Percentiles rank a stretch among this genome's conserved stretches.
Evolutionary conservation across 129 eudicot genomes (phyloP).

Genomic region (Ambrosia trifida): DNA sequence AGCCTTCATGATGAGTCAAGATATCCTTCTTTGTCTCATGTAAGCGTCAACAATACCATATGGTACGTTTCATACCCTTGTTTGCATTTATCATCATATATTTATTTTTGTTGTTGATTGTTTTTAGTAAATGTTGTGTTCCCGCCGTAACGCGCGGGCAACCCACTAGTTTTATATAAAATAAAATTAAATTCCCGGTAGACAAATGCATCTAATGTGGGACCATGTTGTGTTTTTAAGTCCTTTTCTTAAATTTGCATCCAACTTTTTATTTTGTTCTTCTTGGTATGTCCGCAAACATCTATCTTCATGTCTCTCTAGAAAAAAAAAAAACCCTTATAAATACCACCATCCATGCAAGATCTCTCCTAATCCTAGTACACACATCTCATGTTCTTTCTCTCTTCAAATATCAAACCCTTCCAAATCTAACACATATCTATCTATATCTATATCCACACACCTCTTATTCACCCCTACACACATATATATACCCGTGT

Average conservation of each 20-base stretch:
- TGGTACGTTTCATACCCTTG: too few relatives aligned
- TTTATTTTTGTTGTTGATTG: too few relatives aligned
- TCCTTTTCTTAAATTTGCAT: conserved; percentile 52
- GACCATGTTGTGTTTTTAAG: conserved; percentile 51
- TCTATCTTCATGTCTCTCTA: conserved; percentile 29
- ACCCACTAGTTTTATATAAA: too few relatives aligned
- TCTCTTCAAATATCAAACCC: conserved; percentile 28
- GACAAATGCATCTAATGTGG: conserved; percentile 69
- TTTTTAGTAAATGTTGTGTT: too few relatives aligned
- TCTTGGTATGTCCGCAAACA: conserved; percentile 75
- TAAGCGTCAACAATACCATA: too few relatives aligned
- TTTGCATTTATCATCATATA: too few relatives aligned
- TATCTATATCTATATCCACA: background rate
- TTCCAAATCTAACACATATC: conserved; percentile 21
- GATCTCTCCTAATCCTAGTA: conserved; percentile 30
- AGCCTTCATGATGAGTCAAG: too few relatives aligned
- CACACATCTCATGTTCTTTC: conserved; percentile 28
- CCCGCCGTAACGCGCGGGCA: too few relatives aligned
- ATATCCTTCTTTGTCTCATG: too few relatives aligned
- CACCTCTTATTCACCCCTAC: background rate
- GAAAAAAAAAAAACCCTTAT: conserved; percentile 37
- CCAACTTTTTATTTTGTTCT: conserved; percentile 26
- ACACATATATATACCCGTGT: background rate
- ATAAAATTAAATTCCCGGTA: conserved; percentile 33
- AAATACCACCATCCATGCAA: conserved; percentile 69